Evolutionary conservation across 23 red algal species (phyloP).

Genomic region (Cyanidioschyzon merolae): DNA sequence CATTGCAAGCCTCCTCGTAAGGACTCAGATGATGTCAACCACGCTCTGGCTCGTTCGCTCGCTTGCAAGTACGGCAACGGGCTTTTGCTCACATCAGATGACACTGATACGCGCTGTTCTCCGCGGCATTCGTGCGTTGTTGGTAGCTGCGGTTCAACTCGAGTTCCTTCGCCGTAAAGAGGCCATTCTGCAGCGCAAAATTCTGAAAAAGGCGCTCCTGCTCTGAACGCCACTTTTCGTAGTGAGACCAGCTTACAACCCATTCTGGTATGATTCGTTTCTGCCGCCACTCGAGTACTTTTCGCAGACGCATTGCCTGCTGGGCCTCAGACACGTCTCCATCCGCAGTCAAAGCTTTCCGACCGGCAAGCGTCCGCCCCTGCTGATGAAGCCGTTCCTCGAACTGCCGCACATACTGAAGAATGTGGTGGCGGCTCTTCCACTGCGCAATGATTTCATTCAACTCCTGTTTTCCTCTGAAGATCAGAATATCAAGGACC

Average conservation of each 20-base stretch:
- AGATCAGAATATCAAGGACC: constrained; percentile 81
- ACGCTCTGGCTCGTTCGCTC: too few relatives aligned
- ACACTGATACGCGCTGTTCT: not conserved
- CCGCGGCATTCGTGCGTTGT: not conserved
- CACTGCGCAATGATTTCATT: constrained; percentile 73
- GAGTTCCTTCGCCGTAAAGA: constrained; percentile 33
- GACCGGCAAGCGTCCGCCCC: not conserved
- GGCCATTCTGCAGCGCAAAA: constrained; percentile 50
- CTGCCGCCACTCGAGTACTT: constrained; percentile 30
- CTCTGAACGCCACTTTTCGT: constrained; percentile 46
- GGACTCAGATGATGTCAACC: too few relatives aligned
- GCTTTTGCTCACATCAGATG: not conserved
- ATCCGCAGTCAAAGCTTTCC: not conserved
- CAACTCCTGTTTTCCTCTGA: constrained; percentile 78
- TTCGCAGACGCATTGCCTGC: not conserved
- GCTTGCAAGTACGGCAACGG: too few relatives aligned
- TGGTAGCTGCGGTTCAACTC: constrained; percentile 9
- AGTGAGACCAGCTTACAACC: constrained; percentile 47
- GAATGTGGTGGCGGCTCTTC: constrained; percentile 81
- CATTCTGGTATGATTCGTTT: constrained; percentile 34
- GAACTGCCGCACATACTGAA: constrained; percentile 39
- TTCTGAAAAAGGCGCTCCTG: constrained; percentile 53
- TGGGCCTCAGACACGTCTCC: not conserved
- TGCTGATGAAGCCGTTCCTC: constrained; percentile 17
- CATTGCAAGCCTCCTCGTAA: too few relatives aligned